Evolutionary conservation across 2,329 filamentous ascomycete species (phyloP).

Genomic region (Teratosphaeria destructans): DNA sequence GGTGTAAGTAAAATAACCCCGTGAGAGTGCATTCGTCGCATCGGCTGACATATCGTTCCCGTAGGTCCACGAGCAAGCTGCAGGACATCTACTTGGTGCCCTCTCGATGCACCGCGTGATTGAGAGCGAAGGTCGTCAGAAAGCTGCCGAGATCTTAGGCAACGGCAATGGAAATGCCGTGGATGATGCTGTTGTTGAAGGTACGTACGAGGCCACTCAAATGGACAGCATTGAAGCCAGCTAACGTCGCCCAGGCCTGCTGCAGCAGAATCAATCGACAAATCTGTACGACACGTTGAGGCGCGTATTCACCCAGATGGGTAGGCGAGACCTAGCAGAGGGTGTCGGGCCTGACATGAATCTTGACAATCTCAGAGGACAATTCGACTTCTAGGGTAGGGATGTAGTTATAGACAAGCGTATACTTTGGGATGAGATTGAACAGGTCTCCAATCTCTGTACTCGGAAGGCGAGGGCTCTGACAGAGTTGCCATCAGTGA

Average conservation of each 20-base stretch:
- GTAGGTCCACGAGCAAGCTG: slow-evolving; percentile 62
- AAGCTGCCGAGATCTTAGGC: slow-evolving; percentile 68
- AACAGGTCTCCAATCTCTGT: neutral
- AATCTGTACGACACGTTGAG: slow-evolving; percentile 92
- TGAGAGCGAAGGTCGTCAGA: slow-evolving; percentile 71
- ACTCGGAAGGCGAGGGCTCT: too few species aligned
- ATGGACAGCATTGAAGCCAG: neutral
- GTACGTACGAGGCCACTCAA: neutral
- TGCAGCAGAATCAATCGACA: slow-evolving; percentile 90
- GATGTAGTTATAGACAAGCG: neutral
- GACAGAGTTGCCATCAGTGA: too few species aligned
- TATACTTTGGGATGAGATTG: neutral
- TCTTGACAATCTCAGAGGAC: slow-evolving; percentile 74
- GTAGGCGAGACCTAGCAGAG: slow-evolving; percentile 74
- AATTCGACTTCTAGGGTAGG: slow-evolving; percentile 66
- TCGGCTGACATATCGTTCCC: slow-evolving; percentile 42
- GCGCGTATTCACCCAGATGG: slow-evolving; percentile 95
- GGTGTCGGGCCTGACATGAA: slow-evolving; percentile 83
- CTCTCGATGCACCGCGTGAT: slow-evolving; percentile 93
- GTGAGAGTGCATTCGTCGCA: slow-evolving; percentile 47
- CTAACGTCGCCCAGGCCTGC: slow-evolving; percentile 46
- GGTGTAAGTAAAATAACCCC: slow-evolving; percentile 84
- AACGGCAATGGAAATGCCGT: slow-evolving; percentile 44
- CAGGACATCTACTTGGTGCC: slow-evolving; percentile 82
- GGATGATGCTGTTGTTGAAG: slow-evolving; percentile 65